Percentiles rank a stretch among this genome's conserved stretches.
Conservation (phyloP, 2,329 filamentous ascomycete genomes). For the Elsinoe fawcettii region DNA sequence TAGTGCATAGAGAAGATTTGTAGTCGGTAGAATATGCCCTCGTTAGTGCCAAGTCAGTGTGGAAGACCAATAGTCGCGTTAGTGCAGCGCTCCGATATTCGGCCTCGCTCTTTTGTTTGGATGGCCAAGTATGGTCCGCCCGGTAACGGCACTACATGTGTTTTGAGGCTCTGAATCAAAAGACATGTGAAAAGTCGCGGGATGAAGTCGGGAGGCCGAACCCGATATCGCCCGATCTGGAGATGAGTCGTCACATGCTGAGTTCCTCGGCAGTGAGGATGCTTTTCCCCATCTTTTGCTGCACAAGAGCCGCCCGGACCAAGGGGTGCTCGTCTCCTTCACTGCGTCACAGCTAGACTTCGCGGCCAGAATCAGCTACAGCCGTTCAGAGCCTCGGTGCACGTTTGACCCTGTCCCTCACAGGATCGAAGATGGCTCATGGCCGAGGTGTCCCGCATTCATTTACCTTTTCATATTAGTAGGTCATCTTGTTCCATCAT, state of each 20-base stretch:
- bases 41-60: not conserved
- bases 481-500: constrained; percentile 9
- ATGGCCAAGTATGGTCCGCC: not conserved
- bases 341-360: constrained; percentile 10
- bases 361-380: not conserved
- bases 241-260: constrained; percentile 11
- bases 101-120: not conserved
- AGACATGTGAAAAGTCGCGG: constrained; percentile 9
- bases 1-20: not conserved
- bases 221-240: not conserved
- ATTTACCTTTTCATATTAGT: constrained; percentile 13
- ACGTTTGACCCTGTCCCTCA: constrained; percentile 14
- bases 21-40: not conserved
- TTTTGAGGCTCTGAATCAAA: not conserved
- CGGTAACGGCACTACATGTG: not conserved
- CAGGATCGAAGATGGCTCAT: constrained; percentile 13
- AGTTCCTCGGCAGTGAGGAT: constrained; percentile 13
- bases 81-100: not conserved
- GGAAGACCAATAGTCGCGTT: too few species aligned
- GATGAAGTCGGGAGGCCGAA: not conserved
- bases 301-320: not conserved
- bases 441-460: constrained; percentile 15
- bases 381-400: constrained; percentile 15
- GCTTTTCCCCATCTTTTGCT: constrained; percentile 4
- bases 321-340: not conserved